A percentile compares a stretch with the other conserved stretches of the same genome.
These are phyloP conservation scores for Cyamopsis tetragonoloba DNA, from an alignment of 306 rosid species.

Conservation along the genomic window DNA sequence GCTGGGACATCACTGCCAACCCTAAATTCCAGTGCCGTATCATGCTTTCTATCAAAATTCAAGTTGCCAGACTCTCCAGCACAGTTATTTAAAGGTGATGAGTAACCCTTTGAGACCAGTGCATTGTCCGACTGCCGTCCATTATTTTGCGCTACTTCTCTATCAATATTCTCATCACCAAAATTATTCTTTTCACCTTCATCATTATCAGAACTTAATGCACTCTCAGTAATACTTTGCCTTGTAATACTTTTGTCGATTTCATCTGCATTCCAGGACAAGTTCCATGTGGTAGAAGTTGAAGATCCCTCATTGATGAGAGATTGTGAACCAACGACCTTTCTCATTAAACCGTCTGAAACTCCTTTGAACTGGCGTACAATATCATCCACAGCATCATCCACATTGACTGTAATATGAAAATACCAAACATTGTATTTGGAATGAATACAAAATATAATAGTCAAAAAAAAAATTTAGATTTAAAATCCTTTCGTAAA, in stretches of 20 bases:
- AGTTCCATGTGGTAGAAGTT: conserved; percentile 33
- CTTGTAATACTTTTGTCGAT: conserved; percentile 37
- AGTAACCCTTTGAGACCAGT: conserved; percentile 53
- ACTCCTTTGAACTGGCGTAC: conserved; percentile 93
- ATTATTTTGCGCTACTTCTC: conserved; percentile 33
- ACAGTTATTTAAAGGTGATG: conserved; percentile 35
- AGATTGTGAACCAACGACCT: conserved; percentile 58
- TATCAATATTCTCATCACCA: conserved; percentile 35
- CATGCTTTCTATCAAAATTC: conserved; percentile 46
- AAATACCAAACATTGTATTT: neutral
- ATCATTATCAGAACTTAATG: conserved; percentile 65
- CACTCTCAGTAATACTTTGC: conserved; percentile 46
- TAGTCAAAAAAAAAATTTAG: neutral
- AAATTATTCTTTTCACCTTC: conserved; percentile 43
- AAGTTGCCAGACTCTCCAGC: conserved; percentile 37
- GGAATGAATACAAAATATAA: conserved; percentile 2
- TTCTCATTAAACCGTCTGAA: conserved; percentile 81
- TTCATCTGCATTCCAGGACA: conserved; percentile 59
- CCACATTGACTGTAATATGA: conserved; percentile 70
- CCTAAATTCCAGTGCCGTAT: conserved; percentile 40
- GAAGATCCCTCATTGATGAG: conserved; percentile 43
- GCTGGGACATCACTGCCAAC: conserved; percentile 41
- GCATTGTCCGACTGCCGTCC: conserved; percentile 76
- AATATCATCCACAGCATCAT: conserved; percentile 94
- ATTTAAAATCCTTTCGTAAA: neutral